Evolutionary conservation across 139 green algal species (phyloP), one percentile per base, ranked within the genome.

Genomic region (Picochlorum sp.): DNA sequence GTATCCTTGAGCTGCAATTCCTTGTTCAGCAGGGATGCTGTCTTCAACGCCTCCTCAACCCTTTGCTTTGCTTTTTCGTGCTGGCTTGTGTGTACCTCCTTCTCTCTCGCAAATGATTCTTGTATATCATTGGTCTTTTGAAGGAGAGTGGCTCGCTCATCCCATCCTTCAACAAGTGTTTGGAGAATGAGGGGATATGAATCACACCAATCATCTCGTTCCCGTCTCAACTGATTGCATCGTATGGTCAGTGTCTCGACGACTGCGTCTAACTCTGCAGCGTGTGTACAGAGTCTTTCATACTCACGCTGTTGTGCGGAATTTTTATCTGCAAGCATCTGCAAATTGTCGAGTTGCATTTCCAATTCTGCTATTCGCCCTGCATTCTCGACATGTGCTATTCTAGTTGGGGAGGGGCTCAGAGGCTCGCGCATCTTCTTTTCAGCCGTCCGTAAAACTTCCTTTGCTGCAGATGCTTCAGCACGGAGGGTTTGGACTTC

Each of bases 381-480:
- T 11, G 8, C 34, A 41, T 9, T 41, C 34, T 41, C 34, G 9
- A 13, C 34, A 41, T 41, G 34, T 41, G 34, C 34, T 41, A 41
- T 6, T 41, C 34, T 41, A 11, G 34, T 41, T 9, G 34, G 34
- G 2, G 34, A 41, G 9, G 34, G 34, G 8, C 34, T 41, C 7
- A 11, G 34, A 41, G 34, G 34, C 34, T 41, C 34, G 8, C 34
- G 72, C 63, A 71, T 38, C 13, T 69, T 50, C 15, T 74, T 24
- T 60, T 73, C 66, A 51, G 69, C 28, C 15, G 74, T 58, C 37
- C 64, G 65, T 14, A 23, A 15, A 21, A 18, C 49, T 47, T 57
- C 23, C 60, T 44, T 26, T 66, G 30, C 37, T 62, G n/a, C 62
- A 82, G 62, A 51, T 80, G 47, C 69, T 83, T 65, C 4, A 16